phyloP scores from a whole-genome alignment of 2,329 filamentous ascomycete genomes.

The Ophiobolus disseminans region DNA sequence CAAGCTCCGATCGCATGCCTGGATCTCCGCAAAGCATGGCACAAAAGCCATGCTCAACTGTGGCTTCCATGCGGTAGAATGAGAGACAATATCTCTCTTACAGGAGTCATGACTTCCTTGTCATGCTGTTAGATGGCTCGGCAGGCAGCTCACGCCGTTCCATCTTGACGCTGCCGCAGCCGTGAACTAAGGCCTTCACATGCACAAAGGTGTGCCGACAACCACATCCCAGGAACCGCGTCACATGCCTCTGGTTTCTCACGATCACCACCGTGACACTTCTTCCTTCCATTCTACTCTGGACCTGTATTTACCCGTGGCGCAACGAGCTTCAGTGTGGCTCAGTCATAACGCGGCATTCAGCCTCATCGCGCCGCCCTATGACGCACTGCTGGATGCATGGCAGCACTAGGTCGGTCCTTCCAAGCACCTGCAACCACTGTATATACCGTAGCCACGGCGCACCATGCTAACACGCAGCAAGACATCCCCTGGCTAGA shows the following conservation, averaged over 20 bases:
- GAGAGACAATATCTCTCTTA: no score
- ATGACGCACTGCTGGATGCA: constrained; percentile 50
- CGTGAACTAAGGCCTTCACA: constrained; percentile 36
- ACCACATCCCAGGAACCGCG: constrained; percentile 19
- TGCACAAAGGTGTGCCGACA: constrained; percentile 27
- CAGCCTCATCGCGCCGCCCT: constrained; percentile 34
- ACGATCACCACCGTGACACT: background rate
- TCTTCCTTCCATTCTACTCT: background rate
- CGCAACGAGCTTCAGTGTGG: constrained; percentile 10
- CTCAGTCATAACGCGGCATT: constrained; percentile 23
- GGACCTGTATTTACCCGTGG: no score
- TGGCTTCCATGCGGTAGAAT: no score
- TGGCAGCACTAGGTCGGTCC: constrained; percentile 53
- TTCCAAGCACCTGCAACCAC: constrained; percentile 18
- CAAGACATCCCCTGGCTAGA: constrained; percentile 52
- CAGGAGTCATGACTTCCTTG: no score
- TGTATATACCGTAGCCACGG: constrained; percentile 11
- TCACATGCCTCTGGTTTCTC: constrained; percentile 14
- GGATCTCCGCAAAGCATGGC: background rate
- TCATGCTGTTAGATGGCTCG: no score
- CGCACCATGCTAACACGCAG: constrained; percentile 37
- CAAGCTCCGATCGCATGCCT: constrained; percentile 40
- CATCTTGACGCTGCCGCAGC: no score
- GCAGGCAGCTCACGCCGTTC: no score
- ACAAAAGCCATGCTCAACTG: no score